These are phyloP conservation scores for Byssochlamys sp. DNA, from an alignment of 2,329 filamentous ascomycete species.

Conservation along the genomic window DNA sequence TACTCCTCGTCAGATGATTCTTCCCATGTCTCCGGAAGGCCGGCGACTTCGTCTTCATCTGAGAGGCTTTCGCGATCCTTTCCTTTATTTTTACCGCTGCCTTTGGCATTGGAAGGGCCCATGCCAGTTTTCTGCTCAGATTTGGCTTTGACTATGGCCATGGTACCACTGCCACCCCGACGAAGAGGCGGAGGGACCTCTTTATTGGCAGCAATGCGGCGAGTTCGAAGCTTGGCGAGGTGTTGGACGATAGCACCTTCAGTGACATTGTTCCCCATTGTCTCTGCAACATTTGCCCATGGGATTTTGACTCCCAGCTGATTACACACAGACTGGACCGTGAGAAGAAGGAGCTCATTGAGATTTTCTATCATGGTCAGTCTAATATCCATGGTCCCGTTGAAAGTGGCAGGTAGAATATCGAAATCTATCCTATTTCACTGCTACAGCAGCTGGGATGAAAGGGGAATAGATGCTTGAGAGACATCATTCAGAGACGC, in stretches of 20 bases:
- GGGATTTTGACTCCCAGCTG: constrained; percentile 30
- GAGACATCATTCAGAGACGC: neutral
- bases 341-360: constrained; percentile 35
- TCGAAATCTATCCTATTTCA: no score
- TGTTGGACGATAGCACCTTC: constrained; percentile 40
- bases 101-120: neutral
- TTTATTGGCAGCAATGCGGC: constrained; percentile 23
- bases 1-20: constrained; percentile 2
- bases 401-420: neutral
- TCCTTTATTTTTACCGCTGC: neutral
- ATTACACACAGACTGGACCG: constrained; percentile 34
- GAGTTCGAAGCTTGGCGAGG: constrained; percentile 34
- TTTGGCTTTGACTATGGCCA: constrained; percentile 5
- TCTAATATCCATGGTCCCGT: neutral
- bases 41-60: neutral
- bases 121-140: neutral
- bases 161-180: constrained; percentile 19
- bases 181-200: constrained; percentile 32
- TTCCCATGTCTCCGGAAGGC: neutral
- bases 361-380: constrained; percentile 26
- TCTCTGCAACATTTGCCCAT: constrained; percentile 30
- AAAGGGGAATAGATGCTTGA: neutral
- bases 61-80: neutral
- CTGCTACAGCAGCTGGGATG: no score
- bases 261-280: constrained; percentile 32